Conservation (phyloP, 106 monocot species). For the Dioscorea dumetorum region DNA sequence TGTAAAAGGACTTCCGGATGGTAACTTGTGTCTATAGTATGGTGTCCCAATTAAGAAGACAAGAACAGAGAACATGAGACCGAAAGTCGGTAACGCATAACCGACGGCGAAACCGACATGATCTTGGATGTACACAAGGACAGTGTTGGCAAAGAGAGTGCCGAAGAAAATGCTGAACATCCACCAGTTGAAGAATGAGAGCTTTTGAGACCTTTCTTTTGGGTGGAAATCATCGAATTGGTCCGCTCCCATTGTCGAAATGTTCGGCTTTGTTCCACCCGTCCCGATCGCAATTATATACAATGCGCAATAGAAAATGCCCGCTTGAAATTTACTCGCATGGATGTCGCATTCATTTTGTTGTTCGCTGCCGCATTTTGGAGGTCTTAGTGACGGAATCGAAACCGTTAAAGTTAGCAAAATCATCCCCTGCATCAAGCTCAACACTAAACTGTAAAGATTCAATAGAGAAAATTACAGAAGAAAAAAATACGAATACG, state of each 20-base stretch:
- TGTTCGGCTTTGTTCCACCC: constrained; percentile 56
- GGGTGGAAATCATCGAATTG: constrained; percentile 61
- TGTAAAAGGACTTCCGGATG: constrained; percentile 42
- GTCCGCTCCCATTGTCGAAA: constrained; percentile 60
- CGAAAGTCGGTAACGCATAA: constrained; percentile 39
- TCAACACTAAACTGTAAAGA: too few species aligned
- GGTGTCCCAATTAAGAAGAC: constrained; percentile 44
- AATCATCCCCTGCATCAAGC: constrained; percentile 19
- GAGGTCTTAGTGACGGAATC: constrained; percentile 35
- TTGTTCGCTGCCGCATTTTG: constrained; percentile 16
- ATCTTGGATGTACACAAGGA: constrained; percentile 59
- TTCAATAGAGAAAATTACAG: too few species aligned
- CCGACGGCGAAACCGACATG: constrained; percentile 42
- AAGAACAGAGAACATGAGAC: constrained; percentile 22
- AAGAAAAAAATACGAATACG: too few species aligned
- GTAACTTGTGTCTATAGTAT: constrained; percentile 43
- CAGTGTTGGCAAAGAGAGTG: constrained; percentile 46
- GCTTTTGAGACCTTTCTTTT: constrained; percentile 36
- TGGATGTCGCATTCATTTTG: not conserved
- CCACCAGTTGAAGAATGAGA: constrained; percentile 78
- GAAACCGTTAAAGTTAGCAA: constrained; percentile 34
- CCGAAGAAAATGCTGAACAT: constrained; percentile 56
- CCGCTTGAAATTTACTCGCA: constrained; percentile 27
- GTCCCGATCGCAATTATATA: constrained; percentile 49
- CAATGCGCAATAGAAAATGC: constrained; percentile 32